Base-by-base conservation (phyloP, 441 rosid genomes). In the Arabidopsis hybrid region DNA sequence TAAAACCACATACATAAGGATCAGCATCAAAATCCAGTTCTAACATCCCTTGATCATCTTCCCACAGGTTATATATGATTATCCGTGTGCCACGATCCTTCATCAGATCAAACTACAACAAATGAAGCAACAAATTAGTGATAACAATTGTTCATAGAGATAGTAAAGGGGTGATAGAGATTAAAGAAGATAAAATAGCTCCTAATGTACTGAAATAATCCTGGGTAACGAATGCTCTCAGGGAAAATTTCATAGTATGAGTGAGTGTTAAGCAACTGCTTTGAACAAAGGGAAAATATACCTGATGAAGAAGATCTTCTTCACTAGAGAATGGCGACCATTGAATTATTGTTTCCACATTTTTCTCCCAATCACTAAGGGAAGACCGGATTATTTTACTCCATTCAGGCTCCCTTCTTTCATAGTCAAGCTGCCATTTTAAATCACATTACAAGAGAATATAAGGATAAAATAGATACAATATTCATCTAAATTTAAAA, bases 41-140 rank as follows among this genome's bases (percentile, higher is more conserved):
- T 65, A 83, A 78, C 56, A 82, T 74, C 68, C 97, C 96, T 86
- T 86, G 72, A 52, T 94, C 98, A 83, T 93, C 92, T 83, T 91
- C 97, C 98, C 98, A 93, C 58, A 93, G 90, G 75, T 93, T 90
- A 83, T 93, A 94, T 69, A 94, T 88, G 53, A 91, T 79, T 79
- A 94, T 84, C 34, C 86, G 87, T 39, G 98, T 91, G 53, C 98
- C 98, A 55, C 82, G 90, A 77, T 88, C 88, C 63, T 84, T 80
- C 92, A 94, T 87, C 62, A 80, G 65, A 83, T 84, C 83, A 72
- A 94, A 94, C 81, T 78, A 67, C 52, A 72, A 67, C 55, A 53
- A 51, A 67, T 49, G 14, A 47, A 67, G 65, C 5, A 66, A 43
- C 10, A 67, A 17, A 46, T 77, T 60, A 77, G 45, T 51, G 57